Evolutionary conservation across 2,329 filamentous ascomycete species (phyloP).

Genomic region (Epichloe gansuensis): DNA sequence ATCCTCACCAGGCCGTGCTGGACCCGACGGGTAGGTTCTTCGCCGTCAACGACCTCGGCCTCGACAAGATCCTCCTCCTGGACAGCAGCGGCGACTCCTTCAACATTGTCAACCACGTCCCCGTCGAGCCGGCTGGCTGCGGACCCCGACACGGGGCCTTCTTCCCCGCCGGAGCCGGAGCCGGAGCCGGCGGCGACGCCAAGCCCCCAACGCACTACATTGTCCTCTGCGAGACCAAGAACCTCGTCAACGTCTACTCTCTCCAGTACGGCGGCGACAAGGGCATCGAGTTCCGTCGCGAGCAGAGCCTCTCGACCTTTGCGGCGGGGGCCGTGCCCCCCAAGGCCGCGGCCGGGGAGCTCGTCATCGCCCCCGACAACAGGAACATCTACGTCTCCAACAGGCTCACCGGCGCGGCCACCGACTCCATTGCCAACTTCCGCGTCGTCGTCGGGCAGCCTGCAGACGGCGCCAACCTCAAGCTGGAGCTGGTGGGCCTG

Average conservation of each 20-base stretch:
- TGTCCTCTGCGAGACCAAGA: conserved; percentile 33
- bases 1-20: conserved; percentile 35
- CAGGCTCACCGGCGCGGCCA: conserved; percentile 30
- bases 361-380: conserved; percentile 28
- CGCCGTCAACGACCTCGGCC: conserved; percentile 35
- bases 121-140: conserved; percentile 24
- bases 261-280: conserved; percentile 24
- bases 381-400: conserved; percentile 38
- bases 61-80: conserved; percentile 33
- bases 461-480: too few species aligned
- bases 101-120: conserved; percentile 21
- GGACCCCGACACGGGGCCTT: conserved; percentile 40
- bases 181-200: neutral
- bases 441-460: conserved; percentile 12
- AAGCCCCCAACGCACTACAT: conserved; percentile 30
- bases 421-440: conserved; percentile 37
- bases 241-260: conserved; percentile 29
- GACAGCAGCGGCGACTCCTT: conserved; percentile 29
- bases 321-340: conserved; percentile 21
- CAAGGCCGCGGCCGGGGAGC: conserved; percentile 31
- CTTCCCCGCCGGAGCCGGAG: conserved; percentile 22
- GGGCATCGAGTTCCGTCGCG: conserved; percentile 21
- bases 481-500: conserved; percentile 21
- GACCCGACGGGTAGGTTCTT: conserved; percentile 38
- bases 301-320: conserved; percentile 29